Conservation (phyloP, 2,329 filamentous ascomycete species). For the Penicillium sp. region DNA sequence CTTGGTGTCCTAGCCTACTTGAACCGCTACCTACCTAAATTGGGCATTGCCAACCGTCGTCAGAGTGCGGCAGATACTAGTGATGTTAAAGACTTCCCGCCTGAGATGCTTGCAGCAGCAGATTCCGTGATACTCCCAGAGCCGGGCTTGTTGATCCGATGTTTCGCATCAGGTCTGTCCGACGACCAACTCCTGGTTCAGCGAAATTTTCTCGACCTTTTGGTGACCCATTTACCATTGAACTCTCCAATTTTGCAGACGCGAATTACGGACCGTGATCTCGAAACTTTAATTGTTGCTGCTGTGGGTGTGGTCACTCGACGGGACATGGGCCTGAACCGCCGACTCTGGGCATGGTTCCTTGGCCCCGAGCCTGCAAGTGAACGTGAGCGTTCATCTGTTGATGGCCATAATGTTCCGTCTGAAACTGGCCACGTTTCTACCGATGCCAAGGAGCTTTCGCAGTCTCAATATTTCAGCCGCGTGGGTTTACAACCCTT, state of each 20-base stretch:
- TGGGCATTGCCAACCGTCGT: constrained; percentile 50
- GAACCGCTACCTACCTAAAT: constrained; percentile 71
- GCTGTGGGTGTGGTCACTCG: constrained; percentile 84
- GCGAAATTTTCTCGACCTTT: constrained; percentile 85
- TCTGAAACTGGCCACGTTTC: constrained; percentile 27
- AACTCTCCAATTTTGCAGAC: constrained; percentile 78
- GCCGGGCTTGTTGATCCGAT: constrained; percentile 83
- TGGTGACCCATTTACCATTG: constrained; percentile 86
- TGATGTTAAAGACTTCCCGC: constrained; percentile 23
- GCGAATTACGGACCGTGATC: constrained; percentile 69
- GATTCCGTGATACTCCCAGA: constrained; percentile 67
- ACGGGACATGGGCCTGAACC: constrained; percentile 94
- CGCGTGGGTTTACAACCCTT: constrained; percentile 74
- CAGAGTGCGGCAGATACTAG: constrained; percentile 30
- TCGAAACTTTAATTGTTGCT: constrained; percentile 78
- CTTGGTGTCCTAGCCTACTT: constrained; percentile 88
- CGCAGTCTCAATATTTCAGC: constrained; percentile 78
- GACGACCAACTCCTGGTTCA: constrained; percentile 92
- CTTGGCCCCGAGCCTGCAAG: constrained; percentile 69
- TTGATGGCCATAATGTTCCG: constrained; percentile 29
- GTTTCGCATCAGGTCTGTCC: constrained; percentile 83
- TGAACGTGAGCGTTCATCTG: constrained; percentile 36
- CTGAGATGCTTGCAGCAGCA: constrained; percentile 38
- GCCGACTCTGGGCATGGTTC: constrained; percentile 94
- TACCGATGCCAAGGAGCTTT: constrained; percentile 47